Base-by-base conservation (phyloP, 805 yeast species). In the Cephaloascus fragrans region DNA sequence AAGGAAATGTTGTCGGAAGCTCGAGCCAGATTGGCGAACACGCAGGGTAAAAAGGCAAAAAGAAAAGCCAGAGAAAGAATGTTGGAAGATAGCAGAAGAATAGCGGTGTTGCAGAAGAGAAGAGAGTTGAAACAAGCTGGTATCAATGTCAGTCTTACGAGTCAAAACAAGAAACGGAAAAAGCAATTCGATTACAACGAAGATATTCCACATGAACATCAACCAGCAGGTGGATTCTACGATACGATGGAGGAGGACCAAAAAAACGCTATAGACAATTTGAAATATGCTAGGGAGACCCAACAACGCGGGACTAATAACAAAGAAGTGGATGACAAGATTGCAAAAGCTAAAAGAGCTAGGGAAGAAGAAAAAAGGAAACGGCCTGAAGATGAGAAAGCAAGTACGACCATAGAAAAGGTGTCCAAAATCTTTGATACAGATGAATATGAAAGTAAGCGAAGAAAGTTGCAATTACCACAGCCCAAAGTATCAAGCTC, bases 1-100 rank as follows among this genome's bases (percentile, higher is more conserved):
- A 63, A 73, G 41, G 97, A 90, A 55, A 87, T 89, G 96, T 58
- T 89, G 5, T 77, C 86, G n/a, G 98, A 93, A 54, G 98, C 98
- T 1, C 73, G 82, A 36, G 95, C 96, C 2, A 73, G 98, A 48
- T 63, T 90, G 45, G 85, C 95, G 10, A 89, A 87, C 50, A 88
- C 97, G 0, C 87, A 83, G 55, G 98, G 97, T 43, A 88, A 89
- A 48, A 90, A 90, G 57, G 96, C 97, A 0, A 85, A 89, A 42
- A 62, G 97, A 42, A 87, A 89, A 53, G 85, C 81, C 2, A 67
- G 97, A 41, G 97, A 90, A 54, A 64, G 93, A 37, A 71, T 84
- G 73, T 61, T 87, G 35, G 84, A 80, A 37, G 95, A 88, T 51
- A 83, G 86, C 42, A 72, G 77, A 48, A 61, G 94, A 26, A 67